These are phyloP conservation scores for Phytophthora pisi DNA, from an alignment of 352 stramenopile genomes.

Conservation along the genomic window DNA sequence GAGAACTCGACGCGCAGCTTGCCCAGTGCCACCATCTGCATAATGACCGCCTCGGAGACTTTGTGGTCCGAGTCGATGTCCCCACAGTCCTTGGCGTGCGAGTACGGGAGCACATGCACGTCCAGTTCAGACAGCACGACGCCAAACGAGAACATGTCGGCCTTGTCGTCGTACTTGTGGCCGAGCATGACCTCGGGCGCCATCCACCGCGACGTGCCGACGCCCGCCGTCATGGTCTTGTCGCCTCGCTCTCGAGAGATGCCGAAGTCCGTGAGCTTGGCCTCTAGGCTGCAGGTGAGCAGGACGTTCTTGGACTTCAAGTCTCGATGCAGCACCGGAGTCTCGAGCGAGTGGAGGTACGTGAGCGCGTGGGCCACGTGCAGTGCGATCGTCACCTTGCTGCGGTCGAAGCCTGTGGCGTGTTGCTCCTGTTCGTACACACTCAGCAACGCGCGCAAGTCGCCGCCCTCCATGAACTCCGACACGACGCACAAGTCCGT, in stretches of 20 bases:
- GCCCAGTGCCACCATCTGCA: slow-evolving; percentile 42
- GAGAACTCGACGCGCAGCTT: slow-evolving; percentile 47
- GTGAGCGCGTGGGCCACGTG: slow-evolving; percentile 45
- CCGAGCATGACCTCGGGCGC: slow-evolving; percentile 32
- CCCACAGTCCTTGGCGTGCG: slow-evolving; percentile 15
- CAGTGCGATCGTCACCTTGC: slow-evolving; percentile 51
- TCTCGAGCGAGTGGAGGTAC: slow-evolving; percentile 42
- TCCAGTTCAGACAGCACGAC: slow-evolving; percentile 32
- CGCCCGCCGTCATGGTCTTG: slow-evolving; percentile 44
- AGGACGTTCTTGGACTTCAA: slow-evolving; percentile 54
- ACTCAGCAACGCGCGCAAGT: slow-evolving; percentile 54
- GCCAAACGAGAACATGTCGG: slow-evolving; percentile 17
- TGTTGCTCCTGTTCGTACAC: slow-evolving; percentile 12
- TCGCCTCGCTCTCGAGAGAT: slow-evolving; percentile 33
- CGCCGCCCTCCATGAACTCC: slow-evolving; percentile 67
- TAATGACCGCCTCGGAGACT: slow-evolving; percentile 14
- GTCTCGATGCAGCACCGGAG: slow-evolving; percentile 41
- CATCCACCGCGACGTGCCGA: slow-evolving; percentile 45
- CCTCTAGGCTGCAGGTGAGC: slow-evolving; percentile 24
- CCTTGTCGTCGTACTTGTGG: slow-evolving; percentile 23
- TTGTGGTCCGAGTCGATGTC: slow-evolving; percentile 6
- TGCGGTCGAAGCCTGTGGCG: slow-evolving; percentile 31
- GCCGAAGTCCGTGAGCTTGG: slow-evolving; percentile 56
- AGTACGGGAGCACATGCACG: slow-evolving; percentile 27
- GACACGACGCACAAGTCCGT: slow-evolving; percentile 47